These are phyloP conservation scores for Ustilago bromivora DNA, from an alignment of 1,284 basidiomycete species.

Conservation along the genomic window DNA sequence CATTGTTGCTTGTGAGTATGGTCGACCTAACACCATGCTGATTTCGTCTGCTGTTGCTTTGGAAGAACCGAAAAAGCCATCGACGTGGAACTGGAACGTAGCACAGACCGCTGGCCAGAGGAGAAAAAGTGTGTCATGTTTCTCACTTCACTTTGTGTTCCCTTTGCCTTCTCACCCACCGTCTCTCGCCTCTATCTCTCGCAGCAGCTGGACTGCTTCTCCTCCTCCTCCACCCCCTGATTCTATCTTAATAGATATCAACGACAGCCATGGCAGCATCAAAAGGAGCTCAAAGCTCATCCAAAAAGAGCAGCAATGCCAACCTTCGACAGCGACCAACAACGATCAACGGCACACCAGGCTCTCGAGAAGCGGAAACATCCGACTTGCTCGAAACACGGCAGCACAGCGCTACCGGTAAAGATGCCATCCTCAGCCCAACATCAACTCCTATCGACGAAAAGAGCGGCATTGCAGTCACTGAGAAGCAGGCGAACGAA, in stretches of 20 bases:
- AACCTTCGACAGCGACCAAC: conserved; percentile 32
- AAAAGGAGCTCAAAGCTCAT: conserved; percentile 21
- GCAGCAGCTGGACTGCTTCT: not conserved
- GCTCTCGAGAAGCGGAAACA: conserved; percentile 31
- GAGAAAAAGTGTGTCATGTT: conserved; percentile 5
- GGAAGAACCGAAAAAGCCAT: conserved; percentile 29
- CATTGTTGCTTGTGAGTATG: not conserved
- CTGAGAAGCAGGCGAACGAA: conserved; percentile 23
- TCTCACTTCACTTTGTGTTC: conserved; percentile 1
- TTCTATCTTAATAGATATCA: not conserved
- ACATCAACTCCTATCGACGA: conserved; percentile 22
- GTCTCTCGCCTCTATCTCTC: not conserved
- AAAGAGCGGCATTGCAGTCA: conserved; percentile 22
- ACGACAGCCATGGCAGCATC: conserved; percentile 18
- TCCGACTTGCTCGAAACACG: conserved; percentile 38
- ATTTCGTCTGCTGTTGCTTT: conserved; percentile 24
- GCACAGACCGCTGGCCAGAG: conserved; percentile 2
- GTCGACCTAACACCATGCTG: not conserved
- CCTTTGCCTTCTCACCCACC: not conserved
- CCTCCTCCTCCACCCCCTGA: not conserved
- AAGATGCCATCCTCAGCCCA: conserved; percentile 11
- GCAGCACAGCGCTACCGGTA: conserved; percentile 8
- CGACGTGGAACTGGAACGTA: conserved; percentile 36
- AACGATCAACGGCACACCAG: conserved; percentile 30
- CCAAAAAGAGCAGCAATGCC: conserved; percentile 14